A percentile compares a stretch with the other conserved stretches of the same genome.
Evolutionary conservation across 2,329 filamentous ascomycete species (phyloP).

Genomic region (Diaporthe caulivora): DNA sequence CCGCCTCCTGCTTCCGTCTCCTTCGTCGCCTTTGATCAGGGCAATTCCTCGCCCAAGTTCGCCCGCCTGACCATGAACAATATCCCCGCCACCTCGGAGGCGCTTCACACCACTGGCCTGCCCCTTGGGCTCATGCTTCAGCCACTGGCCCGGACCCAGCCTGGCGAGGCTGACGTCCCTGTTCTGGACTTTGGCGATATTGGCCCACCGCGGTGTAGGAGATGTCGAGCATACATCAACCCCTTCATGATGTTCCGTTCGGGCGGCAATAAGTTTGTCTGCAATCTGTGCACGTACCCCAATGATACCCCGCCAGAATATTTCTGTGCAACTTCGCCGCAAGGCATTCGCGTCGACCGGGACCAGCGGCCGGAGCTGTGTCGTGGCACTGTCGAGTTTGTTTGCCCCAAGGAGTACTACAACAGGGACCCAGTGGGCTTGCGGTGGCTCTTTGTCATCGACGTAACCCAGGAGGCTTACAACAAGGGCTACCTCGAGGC

Average conservation of each 20-base stretch:
- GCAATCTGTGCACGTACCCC: constrained; percentile 97
- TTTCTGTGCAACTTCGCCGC: constrained; percentile 89
- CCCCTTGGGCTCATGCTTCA: constrained; percentile 91
- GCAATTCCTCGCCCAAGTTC: constrained; percentile 95
- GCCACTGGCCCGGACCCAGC: constrained; percentile 84
- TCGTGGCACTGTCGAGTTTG: constrained; percentile 93
- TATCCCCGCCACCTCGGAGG: constrained; percentile 86
- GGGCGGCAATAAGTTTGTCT: constrained; percentile 96
- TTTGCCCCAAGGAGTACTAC: constrained; percentile 99
- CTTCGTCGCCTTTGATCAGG: constrained; percentile 95
- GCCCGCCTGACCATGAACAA: constrained; percentile 93
- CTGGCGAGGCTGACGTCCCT: constrained; percentile 88
- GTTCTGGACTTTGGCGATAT: constrained; percentile 94
- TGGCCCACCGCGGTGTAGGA: constrained; percentile 89
- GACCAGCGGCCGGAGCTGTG: constrained; percentile 90
- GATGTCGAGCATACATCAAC: constrained; percentile 97
- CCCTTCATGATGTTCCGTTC: constrained; percentile 98
- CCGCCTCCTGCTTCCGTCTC: constrained; percentile 90
- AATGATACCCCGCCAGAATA: constrained; percentile 95
- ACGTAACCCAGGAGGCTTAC: constrained; percentile 91
- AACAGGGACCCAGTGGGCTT: constrained; percentile 91
- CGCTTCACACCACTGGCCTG: constrained; percentile 82
- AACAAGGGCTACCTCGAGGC: constrained; percentile 92
- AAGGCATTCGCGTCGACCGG: constrained; percentile 88
- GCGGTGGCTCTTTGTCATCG: constrained; percentile 90